Evolutionary conservation across 2,329 filamentous ascomycete species (phyloP), one percentile per base, ranked within the genome.

Genomic region (Sporothrix curviconia): DNA sequence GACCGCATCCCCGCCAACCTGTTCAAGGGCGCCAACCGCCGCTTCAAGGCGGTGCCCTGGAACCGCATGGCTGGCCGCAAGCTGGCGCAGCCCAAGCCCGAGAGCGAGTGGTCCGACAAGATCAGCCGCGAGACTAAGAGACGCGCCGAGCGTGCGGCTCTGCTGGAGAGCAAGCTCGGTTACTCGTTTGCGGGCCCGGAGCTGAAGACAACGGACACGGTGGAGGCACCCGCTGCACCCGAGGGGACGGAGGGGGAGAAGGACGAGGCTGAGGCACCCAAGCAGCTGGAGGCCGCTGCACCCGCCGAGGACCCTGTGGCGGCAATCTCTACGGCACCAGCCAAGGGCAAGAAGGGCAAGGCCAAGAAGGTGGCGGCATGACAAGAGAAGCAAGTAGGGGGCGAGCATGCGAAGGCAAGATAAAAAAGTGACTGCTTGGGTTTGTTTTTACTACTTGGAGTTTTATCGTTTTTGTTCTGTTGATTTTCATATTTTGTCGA

Each of bases 21-120:
- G 55, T 97, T 91, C 83, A 91, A 94, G 75, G 91, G 91, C 37
- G 90, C 91, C 66, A 92, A 95, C 72, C 85, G 84, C 67, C 87
- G 92, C 57, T 96, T 94, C 80, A 95, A 95, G 79, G 59, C 55
- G 61, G 84, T 92, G 12, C 92, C 94, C 19, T 87, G 89, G 79
- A 94, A 91, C 74, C 89, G 89, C 74, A 87, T 97, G 70, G 88
- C 87, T 60, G 89, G 89, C 51, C 79, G 84, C 65, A 81, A 83
- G 65, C 78, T 97, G 63, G 84, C 86, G 66, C 83, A 86, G 68
- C 87, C 89, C 42, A 81, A 83, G 63, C 83, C 86, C 19, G 83
- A 90, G 67, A 82, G 86, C 36, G 77, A 78, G n/a, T 99, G 94
- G 94, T 78, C 85, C 59, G 82, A 82, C 74, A 87, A 85, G 70